Evolutionary conservation across 2,329 filamentous ascomycete genomes (phyloP), one percentile per base, ranked within the genome.

Genomic region (Aureobasidium melanogenum): DNA sequence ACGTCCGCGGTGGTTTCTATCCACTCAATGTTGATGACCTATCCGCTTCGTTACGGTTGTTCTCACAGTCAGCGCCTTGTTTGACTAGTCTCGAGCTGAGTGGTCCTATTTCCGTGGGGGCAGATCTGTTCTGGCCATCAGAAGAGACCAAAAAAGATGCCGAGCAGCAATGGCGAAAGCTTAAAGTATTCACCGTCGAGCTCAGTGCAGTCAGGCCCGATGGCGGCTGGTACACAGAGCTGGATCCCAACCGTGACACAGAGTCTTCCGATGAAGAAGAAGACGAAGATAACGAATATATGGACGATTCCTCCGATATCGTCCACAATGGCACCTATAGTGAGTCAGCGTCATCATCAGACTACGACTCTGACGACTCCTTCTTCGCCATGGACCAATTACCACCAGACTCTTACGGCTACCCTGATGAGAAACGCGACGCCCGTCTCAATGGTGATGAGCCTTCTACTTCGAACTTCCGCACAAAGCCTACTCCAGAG

Each of bases 201-300:
- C 38, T 57, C 19, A 57, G 54, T 24, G 39, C 39, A 46, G 39
- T 57, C 12, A 44, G 54, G 9, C 54, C 54, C 14, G 54, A 57
- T 19, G 54, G 54, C 4, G 54, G 54, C 38, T 57, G 54, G 54
- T 57, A 57, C 15, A 57, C 28, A 5, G 54, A 57, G 14, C 14
- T 57, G 9, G 41, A 57, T 12, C 39, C 39, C 14, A 15, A 46
- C 8, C 54, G 54, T 5, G 39, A 24, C n/a, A 34, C 15, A n/a
- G 54, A 46, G 8, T 34, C 38, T 4, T 34, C 28, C 28, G 26
- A 14, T 15, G 54, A 57, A 24, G 54, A 46, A n/a, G 54, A 57
- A 24, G 52, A 43, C 10, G 15, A 34, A 12, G 39, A 36, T 5
- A n/a, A 24, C 41, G 19, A 24, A 24, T 2, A 43, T 10, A 43